Conservation (phyloP, 257 asterid species). For the Salvia miltiorrhiza region DNA sequence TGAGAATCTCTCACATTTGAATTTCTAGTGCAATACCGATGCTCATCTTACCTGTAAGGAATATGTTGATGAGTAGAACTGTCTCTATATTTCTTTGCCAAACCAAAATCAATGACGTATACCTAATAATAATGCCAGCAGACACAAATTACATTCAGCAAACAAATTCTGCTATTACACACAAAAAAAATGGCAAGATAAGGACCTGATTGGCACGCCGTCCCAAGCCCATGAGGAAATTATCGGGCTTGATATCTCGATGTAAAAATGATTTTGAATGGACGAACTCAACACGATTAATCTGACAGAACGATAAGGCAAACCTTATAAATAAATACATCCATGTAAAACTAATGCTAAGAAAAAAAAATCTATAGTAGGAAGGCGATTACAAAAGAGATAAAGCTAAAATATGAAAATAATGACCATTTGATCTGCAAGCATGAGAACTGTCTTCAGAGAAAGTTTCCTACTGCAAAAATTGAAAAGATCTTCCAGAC, state of each 20-base stretch:
- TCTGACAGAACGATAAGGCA: constrained; percentile 45
- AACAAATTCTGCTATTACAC: background rate
- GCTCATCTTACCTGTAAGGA: constrained; percentile 74
- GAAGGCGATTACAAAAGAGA: background rate
- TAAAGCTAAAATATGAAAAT: constrained; percentile 12
- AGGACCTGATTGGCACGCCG: constrained; percentile 95
- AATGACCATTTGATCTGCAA: constrained; percentile 96
- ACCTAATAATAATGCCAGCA: constrained; percentile 52
- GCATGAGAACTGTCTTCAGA: constrained; percentile 97
- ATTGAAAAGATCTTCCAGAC: constrained; percentile 97
- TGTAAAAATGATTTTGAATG: constrained; percentile 93
- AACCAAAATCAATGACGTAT: constrained; percentile 88
- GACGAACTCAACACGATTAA: constrained; percentile 91
- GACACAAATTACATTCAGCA: constrained; percentile 15
- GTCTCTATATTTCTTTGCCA: constrained; percentile 96
- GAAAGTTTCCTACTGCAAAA: constrained; percentile 94
- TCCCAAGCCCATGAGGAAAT: constrained; percentile 99
- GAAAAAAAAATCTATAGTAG: constrained; percentile 8
- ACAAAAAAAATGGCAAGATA: constrained; percentile 4
- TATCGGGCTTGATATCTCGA: constrained; percentile 98
- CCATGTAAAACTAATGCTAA: background rate
- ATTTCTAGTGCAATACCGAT: constrained; percentile 8
- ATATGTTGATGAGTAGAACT: constrained; percentile 79
- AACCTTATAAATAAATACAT: constrained; percentile 10
- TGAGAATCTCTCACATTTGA: background rate